Evolutionary conservation across 768 basidiomycete species (phyloP).

Genomic region (Suillus weaverae): DNA sequence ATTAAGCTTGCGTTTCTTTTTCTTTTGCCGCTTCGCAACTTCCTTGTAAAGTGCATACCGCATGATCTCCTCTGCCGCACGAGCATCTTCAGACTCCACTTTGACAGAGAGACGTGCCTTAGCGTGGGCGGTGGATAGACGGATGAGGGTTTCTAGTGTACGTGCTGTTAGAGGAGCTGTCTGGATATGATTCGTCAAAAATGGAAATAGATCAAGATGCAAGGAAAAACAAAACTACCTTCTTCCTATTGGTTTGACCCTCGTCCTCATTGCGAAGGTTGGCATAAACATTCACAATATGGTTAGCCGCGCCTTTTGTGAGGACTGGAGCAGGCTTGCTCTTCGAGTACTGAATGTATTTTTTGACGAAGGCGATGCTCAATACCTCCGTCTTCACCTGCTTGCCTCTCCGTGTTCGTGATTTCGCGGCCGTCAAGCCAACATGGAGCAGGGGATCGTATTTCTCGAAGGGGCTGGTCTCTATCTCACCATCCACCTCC

Average conservation of each 20-base stretch:
- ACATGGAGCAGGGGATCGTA: slow-evolving; percentile 94
- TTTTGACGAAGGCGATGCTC: slow-evolving; percentile 93
- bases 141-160: slow-evolving; percentile 97
- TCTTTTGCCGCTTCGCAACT: slow-evolving; percentile 70
- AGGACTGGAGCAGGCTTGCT: slow-evolving; percentile 80
- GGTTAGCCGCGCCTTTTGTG: slow-evolving; percentile 91
- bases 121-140: slow-evolving; percentile 96
- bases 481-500: slow-evolving; percentile 38
- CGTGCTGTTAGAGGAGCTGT: slow-evolving; percentile 97
- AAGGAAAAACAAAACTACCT: slow-evolving; percentile 43
- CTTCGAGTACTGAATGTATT: slow-evolving; percentile 98
- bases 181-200: slow-evolving; percentile 42
- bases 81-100: slow-evolving; percentile 84
- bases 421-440: slow-evolving; percentile 55
- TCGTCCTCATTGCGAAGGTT: slow-evolving; percentile 89
- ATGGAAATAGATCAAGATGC: slow-evolving; percentile 6
- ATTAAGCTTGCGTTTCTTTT: slow-evolving; percentile 88
- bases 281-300: slow-evolving; percentile 91
- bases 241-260: slow-evolving; percentile 80
- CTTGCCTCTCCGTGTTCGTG: slow-evolving; percentile 60
- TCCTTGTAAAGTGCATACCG: slow-evolving; percentile 98
- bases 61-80: slow-evolving; percentile 90
- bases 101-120: slow-evolving; percentile 88
- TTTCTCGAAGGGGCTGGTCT: slow-evolving; percentile 85
- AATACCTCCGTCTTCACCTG: slow-evolving; percentile 77